phyloP scores from a whole-genome alignment of 805 yeast species.

The Saccharomycopsis amapae region DNA sequence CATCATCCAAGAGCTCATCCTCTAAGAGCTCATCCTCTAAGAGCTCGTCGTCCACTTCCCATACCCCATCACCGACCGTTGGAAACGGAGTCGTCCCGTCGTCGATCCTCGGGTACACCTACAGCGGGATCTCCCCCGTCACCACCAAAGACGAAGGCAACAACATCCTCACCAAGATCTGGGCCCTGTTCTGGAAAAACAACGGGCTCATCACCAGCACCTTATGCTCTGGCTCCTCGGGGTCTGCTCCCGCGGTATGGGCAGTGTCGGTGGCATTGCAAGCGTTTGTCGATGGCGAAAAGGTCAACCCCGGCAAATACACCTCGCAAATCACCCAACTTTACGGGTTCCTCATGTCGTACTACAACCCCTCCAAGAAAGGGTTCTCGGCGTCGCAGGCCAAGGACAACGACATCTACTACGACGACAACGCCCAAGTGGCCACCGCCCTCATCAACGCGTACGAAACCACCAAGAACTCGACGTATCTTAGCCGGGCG shows the following conservation, averaged over 20 bases:
- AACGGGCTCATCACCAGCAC: neutral
- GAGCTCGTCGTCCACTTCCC: neutral
- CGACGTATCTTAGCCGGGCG: slow-evolving; percentile 45
- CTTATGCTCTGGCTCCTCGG: neutral
- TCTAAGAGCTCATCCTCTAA: too few species aligned
- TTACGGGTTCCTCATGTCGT: slow-evolving; percentile 42
- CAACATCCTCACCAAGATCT: slow-evolving; percentile 4
- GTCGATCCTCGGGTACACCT: neutral
- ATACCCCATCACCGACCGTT: neutral
- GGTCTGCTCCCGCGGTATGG: slow-evolving; percentile 38
- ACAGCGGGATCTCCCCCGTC: slow-evolving; percentile 1
- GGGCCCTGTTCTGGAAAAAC: slow-evolving; percentile 13
- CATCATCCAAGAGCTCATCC: too few species aligned
- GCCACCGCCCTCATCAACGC: slow-evolving; percentile 59
- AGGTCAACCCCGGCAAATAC: slow-evolving; percentile 25
- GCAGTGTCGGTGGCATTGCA: slow-evolving; percentile 60
- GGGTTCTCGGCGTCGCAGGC: slow-evolving; percentile 65
- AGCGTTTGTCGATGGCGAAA: slow-evolving; percentile 60
- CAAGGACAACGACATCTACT: slow-evolving; percentile 58
- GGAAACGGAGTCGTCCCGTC: slow-evolving; percentile 7
- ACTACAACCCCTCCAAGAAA: slow-evolving; percentile 38
- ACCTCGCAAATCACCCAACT: slow-evolving; percentile 50
- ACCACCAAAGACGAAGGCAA: slow-evolving; percentile 6
- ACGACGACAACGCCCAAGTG: slow-evolving; percentile 72
- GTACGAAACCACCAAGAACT: slow-evolving; percentile 58